phyloP scores from a whole-genome alignment of 805 yeast genomes.

The Tetrapisispora iriomotensis region DNA sequence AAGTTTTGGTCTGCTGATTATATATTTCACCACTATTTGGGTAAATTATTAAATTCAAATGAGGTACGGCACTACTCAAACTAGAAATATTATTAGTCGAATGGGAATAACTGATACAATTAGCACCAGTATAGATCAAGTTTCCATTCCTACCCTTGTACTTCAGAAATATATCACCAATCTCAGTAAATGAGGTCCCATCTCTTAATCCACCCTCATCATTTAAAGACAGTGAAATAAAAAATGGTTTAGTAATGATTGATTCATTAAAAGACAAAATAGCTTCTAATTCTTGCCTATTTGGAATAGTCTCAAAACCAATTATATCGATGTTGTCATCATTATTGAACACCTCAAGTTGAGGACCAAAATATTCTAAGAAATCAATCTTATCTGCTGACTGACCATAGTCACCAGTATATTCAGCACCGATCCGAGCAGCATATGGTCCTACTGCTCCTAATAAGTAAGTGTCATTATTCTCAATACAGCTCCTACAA shows the following conservation, averaged over 20 bases:
- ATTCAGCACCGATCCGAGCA: conserved; percentile 59
- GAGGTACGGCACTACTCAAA: conserved; percentile 14
- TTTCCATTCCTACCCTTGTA: conserved; percentile 15
- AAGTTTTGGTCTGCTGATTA: conserved; percentile 37
- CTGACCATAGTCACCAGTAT: conserved; percentile 52
- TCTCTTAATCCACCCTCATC: conserved; percentile 36
- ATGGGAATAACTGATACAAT: conserved; percentile 46
- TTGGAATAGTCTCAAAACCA: conserved; percentile 68
- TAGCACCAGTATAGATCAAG: conserved; percentile 51
- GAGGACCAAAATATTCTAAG: conserved; percentile 25
- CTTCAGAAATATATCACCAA: conserved; percentile 19
- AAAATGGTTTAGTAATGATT: conserved; percentile 34
- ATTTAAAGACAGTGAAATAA: conserved; percentile 35
- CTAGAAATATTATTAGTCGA: conserved; percentile 34
- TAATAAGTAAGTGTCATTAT: conserved; percentile 15
- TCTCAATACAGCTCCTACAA: conserved; percentile 14
- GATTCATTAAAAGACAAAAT: conserved; percentile 33
- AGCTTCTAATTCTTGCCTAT: conserved; percentile 43
- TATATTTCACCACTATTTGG: conserved; percentile 72
- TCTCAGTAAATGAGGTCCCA: conserved; percentile 35
- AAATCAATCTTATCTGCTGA: conserved; percentile 22
- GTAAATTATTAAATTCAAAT: conserved; percentile 42
- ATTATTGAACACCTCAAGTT: conserved; percentile 41
- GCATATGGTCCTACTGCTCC: conserved; percentile 78
- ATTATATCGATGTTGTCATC: conserved; percentile 42